Evolutionary conservation across 2,329 filamentous ascomycete species (phyloP), one percentile per base, ranked within the genome.

Genomic region (Pochonia chlamydosporia): DNA sequence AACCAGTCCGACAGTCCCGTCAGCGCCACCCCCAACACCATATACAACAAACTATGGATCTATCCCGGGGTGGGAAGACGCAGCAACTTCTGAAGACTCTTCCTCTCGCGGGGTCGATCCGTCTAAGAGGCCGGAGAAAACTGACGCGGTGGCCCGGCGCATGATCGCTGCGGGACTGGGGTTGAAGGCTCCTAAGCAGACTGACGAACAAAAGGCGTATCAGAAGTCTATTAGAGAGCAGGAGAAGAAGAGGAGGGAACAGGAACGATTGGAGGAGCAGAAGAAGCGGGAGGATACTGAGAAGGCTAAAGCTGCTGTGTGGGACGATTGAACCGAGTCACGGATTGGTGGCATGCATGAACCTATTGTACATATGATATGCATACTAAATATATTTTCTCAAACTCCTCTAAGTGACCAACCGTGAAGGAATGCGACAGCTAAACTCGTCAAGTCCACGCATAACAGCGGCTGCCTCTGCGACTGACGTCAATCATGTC

Each of bases 91-190:
- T 21, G 33, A 18, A 5, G 35, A 24, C 13, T 21, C 35, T 25
- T 33, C 44, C 8, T 31, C 48, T 3, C 40, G 41, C 5, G 54
- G 59, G 25, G 60, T 59, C 13, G 54, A 57, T 5, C 26, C 54
- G 9, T 40, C 50, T 3, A 55, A 57, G 47, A 72, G 87, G 33
- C 92, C 90, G 0, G 91, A 96, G 68, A 99, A 96, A 74, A 95
- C 91, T 52, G 95, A 95, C 51, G 89, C 90, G 1, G 89, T 95
- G 33, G 93, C 93, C 5, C 81, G 87, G 52, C 76, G 93, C 49
- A 77, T 99, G 79, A 97, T 99, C 63, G 90, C 89, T 1, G 87
- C 87, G 3, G 90, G 88, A 1, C 70, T 97, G 54, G 93, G 93
- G 1, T 79, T 96, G 46, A 82, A 84, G 59, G 82, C 84, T 28